phyloP scores from a whole-genome alignment of 179 eudicot genomes.

The Beta corolliflora region DNA sequence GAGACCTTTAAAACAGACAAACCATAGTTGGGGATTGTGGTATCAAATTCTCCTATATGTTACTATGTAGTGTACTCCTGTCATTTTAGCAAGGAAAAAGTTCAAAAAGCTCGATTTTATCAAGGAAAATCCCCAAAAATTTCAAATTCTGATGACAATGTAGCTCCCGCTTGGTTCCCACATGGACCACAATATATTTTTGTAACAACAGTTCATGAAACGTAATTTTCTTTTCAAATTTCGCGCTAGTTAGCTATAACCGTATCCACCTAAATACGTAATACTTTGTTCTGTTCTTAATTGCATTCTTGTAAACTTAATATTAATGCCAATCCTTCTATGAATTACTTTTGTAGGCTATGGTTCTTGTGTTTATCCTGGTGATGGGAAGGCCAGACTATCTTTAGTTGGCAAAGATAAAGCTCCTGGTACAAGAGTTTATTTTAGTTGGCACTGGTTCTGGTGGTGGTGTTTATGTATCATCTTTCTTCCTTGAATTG shows the following conservation, averaged over 20 bases:
- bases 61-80: no score
- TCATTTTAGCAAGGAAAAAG: no score
- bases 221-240: no score
- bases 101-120: no score
- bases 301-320: neutral
- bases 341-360: constrained; percentile 38
- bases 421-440: constrained; percentile 14
- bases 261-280: neutral
- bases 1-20: no score
- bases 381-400: constrained; percentile 42
- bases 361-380: constrained; percentile 51
- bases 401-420: constrained; percentile 14
- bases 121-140: no score
- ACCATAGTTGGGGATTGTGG: no score
- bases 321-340: neutral
- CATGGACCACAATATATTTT: no score
- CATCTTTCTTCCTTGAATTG: constrained; percentile 15
- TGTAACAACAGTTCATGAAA: no score
- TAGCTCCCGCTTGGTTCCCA: no score
- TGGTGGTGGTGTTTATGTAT: constrained; percentile 28
- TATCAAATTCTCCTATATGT: no score
- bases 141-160: no score
- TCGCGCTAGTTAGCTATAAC: neutral
- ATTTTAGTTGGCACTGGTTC: constrained; percentile 5
- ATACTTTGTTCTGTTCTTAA: neutral